phyloP scores from a whole-genome alignment of 2,329 filamentous ascomycete genomes.

The Pseudovirgaria hyperparasitica region DNA sequence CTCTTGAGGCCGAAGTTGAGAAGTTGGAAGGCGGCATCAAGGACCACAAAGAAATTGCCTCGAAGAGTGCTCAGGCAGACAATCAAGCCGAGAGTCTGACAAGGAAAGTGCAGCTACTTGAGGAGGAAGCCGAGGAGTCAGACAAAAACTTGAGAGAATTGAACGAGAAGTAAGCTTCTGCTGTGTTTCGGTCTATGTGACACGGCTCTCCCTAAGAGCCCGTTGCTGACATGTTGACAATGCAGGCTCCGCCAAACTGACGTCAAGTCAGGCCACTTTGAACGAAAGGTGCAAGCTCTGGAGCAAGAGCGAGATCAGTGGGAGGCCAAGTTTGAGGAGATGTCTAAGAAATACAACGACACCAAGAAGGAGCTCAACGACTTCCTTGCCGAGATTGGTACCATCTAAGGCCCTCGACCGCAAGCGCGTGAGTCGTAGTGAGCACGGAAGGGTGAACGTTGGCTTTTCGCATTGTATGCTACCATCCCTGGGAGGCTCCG shows the following conservation, averaged over 20 bases:
- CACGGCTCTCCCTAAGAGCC: slow-evolving; percentile 1
- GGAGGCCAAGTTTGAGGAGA: slow-evolving; percentile 97
- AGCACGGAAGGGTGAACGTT: slow-evolving; percentile 9
- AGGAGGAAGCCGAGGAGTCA: slow-evolving; percentile 94
- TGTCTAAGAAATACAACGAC: slow-evolving; percentile 73
- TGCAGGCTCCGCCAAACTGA: slow-evolving; percentile 92
- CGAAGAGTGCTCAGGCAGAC: slow-evolving; percentile 69
- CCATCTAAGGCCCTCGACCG: slow-evolving; percentile 52
- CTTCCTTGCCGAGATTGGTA: slow-evolving; percentile 83
- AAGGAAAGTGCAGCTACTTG: slow-evolving; percentile 85
- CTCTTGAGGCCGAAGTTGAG: slow-evolving; percentile 83
- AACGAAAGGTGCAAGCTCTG: slow-evolving; percentile 96
- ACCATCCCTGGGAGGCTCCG: no score
- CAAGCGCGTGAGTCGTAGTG: slow-evolving; percentile 14
- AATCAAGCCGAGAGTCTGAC: slow-evolving; percentile 85
- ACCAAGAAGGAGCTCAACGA: slow-evolving; percentile 86
- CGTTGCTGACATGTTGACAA: background rate
- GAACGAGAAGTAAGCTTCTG: slow-evolving; percentile 80
- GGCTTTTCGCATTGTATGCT: no score
- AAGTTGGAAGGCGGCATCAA: slow-evolving; percentile 77
- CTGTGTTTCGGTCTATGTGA: slow-evolving; percentile 3
- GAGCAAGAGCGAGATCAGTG: slow-evolving; percentile 85
- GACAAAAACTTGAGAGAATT: slow-evolving; percentile 94
- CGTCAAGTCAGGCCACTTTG: slow-evolving; percentile 97
- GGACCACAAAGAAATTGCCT: slow-evolving; percentile 76